phyloP scores from a whole-genome alignment of 805 yeast species.

The Metschnikowia drakensbergensis region DNA sequence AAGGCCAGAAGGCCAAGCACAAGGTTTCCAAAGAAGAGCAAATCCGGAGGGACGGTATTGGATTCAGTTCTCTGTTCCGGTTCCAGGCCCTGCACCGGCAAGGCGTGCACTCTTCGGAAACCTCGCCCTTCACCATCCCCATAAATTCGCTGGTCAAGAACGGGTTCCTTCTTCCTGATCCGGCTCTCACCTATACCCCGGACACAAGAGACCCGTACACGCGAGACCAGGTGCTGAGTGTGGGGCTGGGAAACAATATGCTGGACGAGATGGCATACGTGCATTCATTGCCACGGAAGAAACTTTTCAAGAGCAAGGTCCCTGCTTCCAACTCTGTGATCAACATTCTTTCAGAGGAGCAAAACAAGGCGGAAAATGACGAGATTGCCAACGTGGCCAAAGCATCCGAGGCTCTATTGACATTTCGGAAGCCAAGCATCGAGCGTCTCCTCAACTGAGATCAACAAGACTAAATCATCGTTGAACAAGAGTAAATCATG shows the following conservation, averaged over 20 bases:
- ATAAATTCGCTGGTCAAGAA: constrained; percentile 19
- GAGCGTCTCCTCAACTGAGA: constrained; percentile 36
- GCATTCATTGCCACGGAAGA: constrained; percentile 23
- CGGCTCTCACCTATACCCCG: constrained; percentile 22
- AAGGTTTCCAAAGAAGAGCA: neutral
- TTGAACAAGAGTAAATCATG: no score
- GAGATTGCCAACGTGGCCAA: constrained; percentile 20
- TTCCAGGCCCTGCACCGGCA: neutral
- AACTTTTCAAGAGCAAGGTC: constrained; percentile 27
- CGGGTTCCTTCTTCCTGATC: constrained; percentile 37
- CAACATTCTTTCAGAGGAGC: constrained; percentile 16
- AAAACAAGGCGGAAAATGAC: constrained; percentile 2
- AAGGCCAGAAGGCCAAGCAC: neutral
- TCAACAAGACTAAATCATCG: no score
- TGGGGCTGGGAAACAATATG: neutral
- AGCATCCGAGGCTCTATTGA: constrained; percentile 37
- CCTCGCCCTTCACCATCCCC: constrained; percentile 29
- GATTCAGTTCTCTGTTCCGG: constrained; percentile 2
- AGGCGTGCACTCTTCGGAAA: constrained; percentile 22
- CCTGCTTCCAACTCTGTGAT: constrained; percentile 26
- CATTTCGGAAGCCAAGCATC: constrained; percentile 40
- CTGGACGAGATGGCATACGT: neutral
- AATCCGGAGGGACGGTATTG: neutral
- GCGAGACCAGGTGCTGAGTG: neutral
- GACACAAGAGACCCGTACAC: neutral